Conservation (phyloP, 768 basidiomycete species). For the Galerina sulciceps region DNA sequence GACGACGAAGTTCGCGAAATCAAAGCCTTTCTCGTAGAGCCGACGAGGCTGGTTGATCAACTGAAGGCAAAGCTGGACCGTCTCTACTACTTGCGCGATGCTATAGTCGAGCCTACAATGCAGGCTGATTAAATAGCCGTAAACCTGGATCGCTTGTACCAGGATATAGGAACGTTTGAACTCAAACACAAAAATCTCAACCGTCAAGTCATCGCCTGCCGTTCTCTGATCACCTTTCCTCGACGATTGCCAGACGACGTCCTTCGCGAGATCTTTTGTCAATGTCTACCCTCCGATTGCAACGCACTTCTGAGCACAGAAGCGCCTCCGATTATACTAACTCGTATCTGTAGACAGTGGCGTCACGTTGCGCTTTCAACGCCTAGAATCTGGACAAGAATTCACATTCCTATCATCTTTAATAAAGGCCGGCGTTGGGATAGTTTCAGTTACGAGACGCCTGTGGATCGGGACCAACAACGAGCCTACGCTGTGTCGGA, state of each 20-base stretch:
- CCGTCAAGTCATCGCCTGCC: not conserved
- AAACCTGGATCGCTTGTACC: too few relatives aligned
- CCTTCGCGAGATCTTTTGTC: not conserved
- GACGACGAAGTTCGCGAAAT: too few relatives aligned
- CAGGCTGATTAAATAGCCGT: too few relatives aligned
- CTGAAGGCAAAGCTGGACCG: too few relatives aligned
- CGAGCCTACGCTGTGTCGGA: not conserved
- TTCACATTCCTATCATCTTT: not conserved
- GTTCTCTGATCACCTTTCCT: not conserved
- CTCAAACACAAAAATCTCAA: too few relatives aligned
- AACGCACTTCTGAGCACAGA: not conserved
- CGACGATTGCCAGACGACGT: not conserved
- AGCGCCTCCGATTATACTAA: not conserved
- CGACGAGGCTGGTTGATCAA: too few relatives aligned
- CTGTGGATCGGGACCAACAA: not conserved
- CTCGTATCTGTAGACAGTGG: conserved; percentile 6
- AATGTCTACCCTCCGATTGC: not conserved
- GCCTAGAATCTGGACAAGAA: not conserved
- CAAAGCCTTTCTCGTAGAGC: too few relatives aligned
- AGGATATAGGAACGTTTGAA: too few relatives aligned
- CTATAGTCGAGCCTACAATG: too few relatives aligned
- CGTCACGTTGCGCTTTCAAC: conserved; percentile 2
- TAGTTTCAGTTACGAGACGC: not conserved
- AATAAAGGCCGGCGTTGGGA: not conserved
- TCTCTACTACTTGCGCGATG: too few relatives aligned